These are phyloP conservation scores for Pseudogymnoascus sp. DNA, from an alignment of 2,329 filamentous ascomycete species.

Conservation along the genomic window DNA sequence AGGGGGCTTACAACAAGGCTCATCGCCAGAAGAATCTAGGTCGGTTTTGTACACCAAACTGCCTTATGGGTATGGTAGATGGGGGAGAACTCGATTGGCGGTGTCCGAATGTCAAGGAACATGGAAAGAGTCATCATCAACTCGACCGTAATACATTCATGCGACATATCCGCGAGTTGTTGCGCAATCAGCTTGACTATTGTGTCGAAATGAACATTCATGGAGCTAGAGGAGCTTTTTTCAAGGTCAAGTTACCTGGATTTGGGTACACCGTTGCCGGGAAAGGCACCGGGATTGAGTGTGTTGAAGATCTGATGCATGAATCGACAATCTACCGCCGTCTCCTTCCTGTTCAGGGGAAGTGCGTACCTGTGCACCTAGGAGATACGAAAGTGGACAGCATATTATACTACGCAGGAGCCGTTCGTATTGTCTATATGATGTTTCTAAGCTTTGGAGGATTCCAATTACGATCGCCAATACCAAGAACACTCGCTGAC, in stretches of 20 bases:
- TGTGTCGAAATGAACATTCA: slow-evolving; percentile 2
- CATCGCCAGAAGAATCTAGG: not conserved
- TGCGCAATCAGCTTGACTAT: slow-evolving; percentile 3
- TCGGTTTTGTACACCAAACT: slow-evolving; percentile 2
- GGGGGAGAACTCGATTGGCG: not conserved
- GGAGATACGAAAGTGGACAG: slow-evolving; percentile 16
- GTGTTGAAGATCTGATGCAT: slow-evolving; percentile 29
- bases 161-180: slow-evolving; percentile 3
- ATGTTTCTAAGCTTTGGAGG: not conserved
- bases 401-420: not conserved
- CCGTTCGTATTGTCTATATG: not conserved
- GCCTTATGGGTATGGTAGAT: slow-evolving; percentile 1
- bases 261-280: slow-evolving; percentile 37
- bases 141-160: not conserved
- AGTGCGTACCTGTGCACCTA: slow-evolving; percentile 32
- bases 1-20: not conserved
- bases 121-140: not conserved
- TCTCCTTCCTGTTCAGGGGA: slow-evolving; percentile 29
- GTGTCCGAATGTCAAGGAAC: slow-evolving; percentile 2
- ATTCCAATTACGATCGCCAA: not conserved
- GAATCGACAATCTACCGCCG: slow-evolving; percentile 31
- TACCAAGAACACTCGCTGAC: not conserved
- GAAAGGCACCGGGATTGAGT: slow-evolving; percentile 32
- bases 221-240: slow-evolving; percentile 33
- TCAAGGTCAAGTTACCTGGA: slow-evolving; percentile 32